Evolutionary conservation across 345 rosid species (phyloP), one percentile per base, ranked within the genome.

Genomic region (Physaria fendleri): DNA sequence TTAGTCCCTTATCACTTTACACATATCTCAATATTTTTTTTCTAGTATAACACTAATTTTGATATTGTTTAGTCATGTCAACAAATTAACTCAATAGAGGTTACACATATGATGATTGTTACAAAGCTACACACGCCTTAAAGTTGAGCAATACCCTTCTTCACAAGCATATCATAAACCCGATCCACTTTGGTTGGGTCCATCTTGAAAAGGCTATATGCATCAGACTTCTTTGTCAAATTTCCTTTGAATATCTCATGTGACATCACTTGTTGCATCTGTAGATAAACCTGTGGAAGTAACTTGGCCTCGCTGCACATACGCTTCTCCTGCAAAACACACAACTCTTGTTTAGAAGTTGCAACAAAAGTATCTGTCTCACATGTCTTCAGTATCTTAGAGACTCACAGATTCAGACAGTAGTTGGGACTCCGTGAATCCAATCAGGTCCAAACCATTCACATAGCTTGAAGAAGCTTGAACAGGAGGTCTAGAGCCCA

Each of bases 151-250:
- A 93, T 79, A 33, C 97, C 99, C 72, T 93, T 93, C 70, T 81
- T 85, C 72, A 90, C 95, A 32, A 93, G 92, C 82, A 90, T 84
- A 46, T 93, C 96, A 57, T 89, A 90, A 14, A 93, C 95, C 35
- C 88, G 66, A 34, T 93, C 99, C 25, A 83, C 77, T 78, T 82
- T 93, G 79, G 69, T 75, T 11, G 92, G 65, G 24, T 93, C 99
- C 6, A 87, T 73, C 87, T 76, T 80, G 85, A 92, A 92, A 53
- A 92, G 55, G 37, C 69, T 73, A 75, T 85, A 77, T 25, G 91
- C 97, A 67, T 93, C 99, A 0, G 85, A 62, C 71, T 87, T 93
- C 78, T 81, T 87, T 1, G 76, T 69, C 17, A 93, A 65, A 37
- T 77, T 89, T 42, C 97, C 95, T 24, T 71, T 78, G 71, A 93